Evolutionary conservation across 1,284 basidiomycete genomes (phyloP), one percentile per base, ranked within the genome.

Genomic region (Singerocomus inundabilis): DNA sequence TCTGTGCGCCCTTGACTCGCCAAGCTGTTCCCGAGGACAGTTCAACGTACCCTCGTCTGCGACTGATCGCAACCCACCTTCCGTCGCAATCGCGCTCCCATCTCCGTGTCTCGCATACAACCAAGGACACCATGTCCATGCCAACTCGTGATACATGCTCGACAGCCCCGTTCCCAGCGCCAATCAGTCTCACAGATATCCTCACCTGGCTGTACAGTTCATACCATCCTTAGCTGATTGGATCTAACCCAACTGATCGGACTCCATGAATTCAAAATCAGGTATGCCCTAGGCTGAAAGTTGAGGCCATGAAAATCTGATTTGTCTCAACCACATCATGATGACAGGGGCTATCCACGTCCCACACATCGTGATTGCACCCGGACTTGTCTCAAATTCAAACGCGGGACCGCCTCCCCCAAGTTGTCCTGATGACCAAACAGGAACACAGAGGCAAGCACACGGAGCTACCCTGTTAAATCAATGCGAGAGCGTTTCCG

Each of bases 231-330:
- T 34, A 36, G 31, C 25, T 59, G 57, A 58, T 58, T 46, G 46
- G 34, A 61, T 57, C 56, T 59, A 6, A 18, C 31, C 38, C 15
- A 49, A 44, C 26, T 55, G 57, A 62, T 62, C 29, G 34, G 28
- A 37, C 35, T 6, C 25, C 47, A 58, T 41, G 41, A 40, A 13
- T 32, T 41, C 26, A 30, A 31, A 44, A 44, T 57, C 30, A 48
- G 37, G 29, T 41, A 46, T 40, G 35, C 43, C 55, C 31, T 48
- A 38, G 35, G 36, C 36, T 36, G 38, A 16, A 35, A 56, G 21
- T 18, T 11, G 46, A 35, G 36, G 56, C 58, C 44, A 34, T 53
- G 46, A 38, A 40, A 46, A 30, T 26, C 29, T 35, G 41, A 49
- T 57, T 29, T 37, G 13, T 40, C 30, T 35, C n/a, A 18, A 36